Evolutionary conservation across 805 yeast genomes (phyloP), one percentile per base, ranked within the genome.

Genomic region (Metschnikowia koreensis): DNA sequence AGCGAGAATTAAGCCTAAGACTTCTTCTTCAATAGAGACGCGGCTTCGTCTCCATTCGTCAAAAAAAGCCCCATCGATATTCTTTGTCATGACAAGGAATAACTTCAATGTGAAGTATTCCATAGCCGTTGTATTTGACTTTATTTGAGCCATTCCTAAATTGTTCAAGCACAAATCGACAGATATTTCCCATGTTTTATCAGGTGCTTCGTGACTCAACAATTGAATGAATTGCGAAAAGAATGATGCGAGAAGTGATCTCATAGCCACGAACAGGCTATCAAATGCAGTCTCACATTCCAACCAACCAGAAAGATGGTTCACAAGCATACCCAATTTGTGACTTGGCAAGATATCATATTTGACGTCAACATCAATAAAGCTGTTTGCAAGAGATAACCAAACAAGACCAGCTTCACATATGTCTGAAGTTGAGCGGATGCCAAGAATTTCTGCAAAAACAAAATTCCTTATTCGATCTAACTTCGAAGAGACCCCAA

Each of bases 391-490:
- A 3, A 84, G 57, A 1, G 82, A 68, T 4, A 87, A 52, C 64
- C 77, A 75, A 13, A 64, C 66, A 36, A 81, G 63, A 0, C 86
- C 86, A 2, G 63, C 63, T 2, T 60, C 44, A 7, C 75, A 47
- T 11, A 84, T 73, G 33, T 78, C 78, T 0, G 66, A 47, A 7
- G 62, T 57, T 1, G 75, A 59, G 46, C 73, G 74, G 2, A 79
- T 67, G 1, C 90, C 89, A 43, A 86, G 69, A 17, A 87, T 63
- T 58, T 85, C 90, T 1, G 92, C 81, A 12, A 83, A 83, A n/a
- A 81, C 69, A 50, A 75, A 74, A 56, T 83, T 86, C 56, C 91
- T 76, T 9, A 81, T 57, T 52, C 84, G 75, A 15, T 79, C 84
- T 34, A 81, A 71, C 37, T 70, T 67, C 0, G 67, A 52, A 9